Evolutionary conservation across 106 monocot species (phyloP).

Genomic region (Dioscorea alata): DNA sequence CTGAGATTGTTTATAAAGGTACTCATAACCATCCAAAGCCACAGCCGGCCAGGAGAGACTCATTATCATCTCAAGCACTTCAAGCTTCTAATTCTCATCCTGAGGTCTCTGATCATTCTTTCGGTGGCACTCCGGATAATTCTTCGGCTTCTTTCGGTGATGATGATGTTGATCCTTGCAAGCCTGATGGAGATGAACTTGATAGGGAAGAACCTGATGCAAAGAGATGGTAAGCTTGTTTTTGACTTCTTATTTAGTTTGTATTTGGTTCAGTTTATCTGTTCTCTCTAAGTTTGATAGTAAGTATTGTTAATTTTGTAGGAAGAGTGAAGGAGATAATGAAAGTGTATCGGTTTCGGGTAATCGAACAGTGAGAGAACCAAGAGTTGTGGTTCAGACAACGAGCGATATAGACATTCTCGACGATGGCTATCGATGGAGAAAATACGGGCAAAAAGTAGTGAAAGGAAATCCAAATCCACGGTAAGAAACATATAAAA

Average conservation of each 20-base stretch:
- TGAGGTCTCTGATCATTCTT: slow-evolving; percentile 22
- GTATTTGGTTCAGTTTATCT: background rate
- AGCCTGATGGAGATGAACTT: slow-evolving; percentile 20
- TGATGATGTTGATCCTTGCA: slow-evolving; percentile 23
- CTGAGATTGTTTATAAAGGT: slow-evolving; percentile 56
- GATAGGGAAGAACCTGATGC: slow-evolving; percentile 42
- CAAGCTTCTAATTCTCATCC: slow-evolving; percentile 6
- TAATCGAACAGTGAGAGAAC: slow-evolving; percentile 43
- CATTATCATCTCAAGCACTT: slow-evolving; percentile 24
- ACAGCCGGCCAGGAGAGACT: slow-evolving; percentile 37
- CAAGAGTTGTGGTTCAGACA: slow-evolving; percentile 56
- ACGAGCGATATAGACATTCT: slow-evolving; percentile 62
- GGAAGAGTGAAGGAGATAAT: slow-evolving; percentile 46
- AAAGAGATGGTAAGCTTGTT: slow-evolving; percentile 43
- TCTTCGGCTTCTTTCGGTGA: slow-evolving; percentile 57
- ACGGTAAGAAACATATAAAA: slow-evolving; percentile 16
- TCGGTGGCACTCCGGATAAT: slow-evolving; percentile 38
- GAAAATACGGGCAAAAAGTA: slow-evolving; percentile 71
- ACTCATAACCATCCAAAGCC: slow-evolving; percentile 58
- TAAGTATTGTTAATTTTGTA: background rate
- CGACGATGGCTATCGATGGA: slow-evolving; percentile 66
- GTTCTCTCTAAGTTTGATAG: too few species aligned
- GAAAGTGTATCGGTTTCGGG: slow-evolving; percentile 31
- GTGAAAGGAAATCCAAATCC: slow-evolving; percentile 76
- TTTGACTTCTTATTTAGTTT: background rate